These are phyloP conservation scores for Pulveroboletus sp. DNA, from an alignment of 768 basidiomycete species.

Conservation along the genomic window DNA sequence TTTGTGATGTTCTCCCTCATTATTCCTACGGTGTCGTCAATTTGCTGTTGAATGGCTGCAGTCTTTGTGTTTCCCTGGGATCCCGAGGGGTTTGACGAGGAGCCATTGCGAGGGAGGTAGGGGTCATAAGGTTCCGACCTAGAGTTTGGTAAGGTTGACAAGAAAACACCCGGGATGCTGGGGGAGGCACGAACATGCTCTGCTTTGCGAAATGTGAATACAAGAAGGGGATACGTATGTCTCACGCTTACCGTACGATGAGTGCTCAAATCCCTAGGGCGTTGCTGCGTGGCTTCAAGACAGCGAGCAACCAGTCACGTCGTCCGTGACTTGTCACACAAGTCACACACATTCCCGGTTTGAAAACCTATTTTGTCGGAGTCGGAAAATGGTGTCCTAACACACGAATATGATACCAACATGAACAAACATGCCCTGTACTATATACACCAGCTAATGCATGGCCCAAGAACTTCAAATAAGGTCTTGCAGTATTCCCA, in stretches of 20 bases:
- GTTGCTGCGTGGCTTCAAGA: constrained; percentile 19
- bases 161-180: constrained; percentile 7
- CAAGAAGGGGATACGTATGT: background rate
- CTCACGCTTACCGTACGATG: constrained; percentile 20
- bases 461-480: too few relatives aligned
- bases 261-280: too few relatives aligned
- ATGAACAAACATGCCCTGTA: too few relatives aligned
- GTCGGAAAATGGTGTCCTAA: too few relatives aligned
- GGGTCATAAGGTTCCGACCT: constrained; percentile 99
- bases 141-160: constrained; percentile 12
- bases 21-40: constrained; percentile 94
- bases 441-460: too few relatives aligned
- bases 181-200: constrained; percentile 28
- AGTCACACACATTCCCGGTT: too few relatives aligned
- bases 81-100: constrained; percentile 51
- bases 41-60: constrained; percentile 93
- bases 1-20: constrained; percentile 98
- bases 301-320: constrained; percentile 19
- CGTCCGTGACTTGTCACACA: too few relatives aligned
- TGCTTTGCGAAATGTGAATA: constrained; percentile 8
- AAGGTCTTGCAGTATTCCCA: too few relatives aligned
- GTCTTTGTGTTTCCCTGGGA: constrained; percentile 71
- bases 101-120: constrained; percentile 85
- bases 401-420: too few relatives aligned
- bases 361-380: too few relatives aligned